Evolutionary conservation across 164 flowering plant genomes (phyloP).

Genomic region (Annona cherimola): DNA sequence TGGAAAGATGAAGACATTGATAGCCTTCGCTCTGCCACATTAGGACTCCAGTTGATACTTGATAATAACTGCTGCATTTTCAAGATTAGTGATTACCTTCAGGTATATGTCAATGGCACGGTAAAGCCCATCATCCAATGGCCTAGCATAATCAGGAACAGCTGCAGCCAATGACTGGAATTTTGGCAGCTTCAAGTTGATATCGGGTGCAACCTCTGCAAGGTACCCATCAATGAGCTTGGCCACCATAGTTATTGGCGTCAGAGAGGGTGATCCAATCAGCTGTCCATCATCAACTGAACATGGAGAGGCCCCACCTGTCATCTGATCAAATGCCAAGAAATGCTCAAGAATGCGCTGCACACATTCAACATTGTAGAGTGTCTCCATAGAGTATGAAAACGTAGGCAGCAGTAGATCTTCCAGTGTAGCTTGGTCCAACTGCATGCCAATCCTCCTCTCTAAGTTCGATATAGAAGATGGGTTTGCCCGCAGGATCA

Average conservation of each 20-base stretch:
- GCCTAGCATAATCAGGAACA: conserved; percentile 89
- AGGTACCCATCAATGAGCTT: conserved; percentile 92
- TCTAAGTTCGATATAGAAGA: conserved; percentile 72
- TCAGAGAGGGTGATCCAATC: conserved; percentile 68
- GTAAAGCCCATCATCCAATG: conserved; percentile 93
- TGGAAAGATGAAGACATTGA: no score
- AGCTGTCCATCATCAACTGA: conserved; percentile 62
- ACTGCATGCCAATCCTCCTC: conserved; percentile 78
- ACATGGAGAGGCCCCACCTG: conserved; percentile 74
- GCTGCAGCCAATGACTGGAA: conserved; percentile 79
- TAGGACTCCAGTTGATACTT: not conserved
- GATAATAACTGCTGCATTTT: not conserved
- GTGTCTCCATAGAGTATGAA: conserved; percentile 78
- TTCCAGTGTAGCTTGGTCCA: conserved; percentile 80
- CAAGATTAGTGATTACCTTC: conserved; percentile 45
- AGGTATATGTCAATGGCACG: conserved; percentile 92
- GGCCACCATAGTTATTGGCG: conserved; percentile 86
- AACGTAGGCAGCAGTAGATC: conserved; percentile 88
- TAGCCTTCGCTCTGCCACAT: not conserved
- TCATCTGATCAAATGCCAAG: conserved; percentile 61
- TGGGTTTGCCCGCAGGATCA: conserved; percentile 63
- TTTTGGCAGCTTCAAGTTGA: conserved; percentile 79
- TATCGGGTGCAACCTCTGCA: conserved; percentile 95
- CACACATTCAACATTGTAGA: conserved; percentile 90
- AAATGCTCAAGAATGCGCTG: conserved; percentile 82